A percentile compares a stretch with the other conserved stretches of the same genome.
phyloP scores from a whole-genome alignment of 2,329 filamentous ascomycete species.

The Grosmannia serpens region DNA sequence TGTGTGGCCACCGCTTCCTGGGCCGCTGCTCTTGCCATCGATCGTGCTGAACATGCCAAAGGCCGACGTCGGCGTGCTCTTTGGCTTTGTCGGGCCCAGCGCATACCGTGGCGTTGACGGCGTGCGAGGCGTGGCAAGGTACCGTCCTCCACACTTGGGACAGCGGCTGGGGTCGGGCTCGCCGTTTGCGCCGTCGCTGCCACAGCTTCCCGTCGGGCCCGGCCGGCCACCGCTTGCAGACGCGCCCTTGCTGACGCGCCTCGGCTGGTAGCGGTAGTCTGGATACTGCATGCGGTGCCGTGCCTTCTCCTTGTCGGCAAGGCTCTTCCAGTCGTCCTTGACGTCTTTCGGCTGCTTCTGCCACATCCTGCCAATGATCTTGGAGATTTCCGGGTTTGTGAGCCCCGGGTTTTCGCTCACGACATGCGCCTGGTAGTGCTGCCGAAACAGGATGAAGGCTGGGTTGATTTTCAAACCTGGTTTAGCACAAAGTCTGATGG shows the following conservation, averaged over 20 bases:
- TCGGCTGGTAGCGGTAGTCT: conserved; percentile 87
- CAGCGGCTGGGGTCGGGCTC: conserved; percentile 42
- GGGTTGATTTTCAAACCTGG: conserved; percentile 31
- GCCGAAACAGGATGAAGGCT: conserved; percentile 97
- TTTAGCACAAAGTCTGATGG: background rate
- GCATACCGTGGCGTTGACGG: conserved; percentile 32
- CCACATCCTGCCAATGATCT: conserved; percentile 94
- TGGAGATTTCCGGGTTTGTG: conserved; percentile 91
- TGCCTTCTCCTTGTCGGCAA: conserved; percentile 87
- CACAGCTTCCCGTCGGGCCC: background rate
- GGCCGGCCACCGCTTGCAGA: background rate
- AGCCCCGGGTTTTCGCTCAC: conserved; percentile 76
- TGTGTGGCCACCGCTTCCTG: conserved; percentile 12
- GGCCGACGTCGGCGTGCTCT: background rate
- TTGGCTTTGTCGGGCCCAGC: background rate
- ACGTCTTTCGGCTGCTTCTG: conserved; percentile 59
- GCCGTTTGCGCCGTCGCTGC: conserved; percentile 5
- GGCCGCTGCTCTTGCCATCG: conserved; percentile 15
- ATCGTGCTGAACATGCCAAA: background rate
- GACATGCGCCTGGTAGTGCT: conserved; percentile 78
- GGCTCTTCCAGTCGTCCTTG: conserved; percentile 76
- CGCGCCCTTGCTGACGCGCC: conserved; percentile 40
- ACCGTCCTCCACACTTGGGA: conserved; percentile 59
- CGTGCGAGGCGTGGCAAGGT: conserved; percentile 50
- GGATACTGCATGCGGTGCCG: conserved; percentile 85